Base-by-base conservation (phyloP, 2,329 filamentous ascomycete genomes). In the Diaporthe sp. region DNA sequence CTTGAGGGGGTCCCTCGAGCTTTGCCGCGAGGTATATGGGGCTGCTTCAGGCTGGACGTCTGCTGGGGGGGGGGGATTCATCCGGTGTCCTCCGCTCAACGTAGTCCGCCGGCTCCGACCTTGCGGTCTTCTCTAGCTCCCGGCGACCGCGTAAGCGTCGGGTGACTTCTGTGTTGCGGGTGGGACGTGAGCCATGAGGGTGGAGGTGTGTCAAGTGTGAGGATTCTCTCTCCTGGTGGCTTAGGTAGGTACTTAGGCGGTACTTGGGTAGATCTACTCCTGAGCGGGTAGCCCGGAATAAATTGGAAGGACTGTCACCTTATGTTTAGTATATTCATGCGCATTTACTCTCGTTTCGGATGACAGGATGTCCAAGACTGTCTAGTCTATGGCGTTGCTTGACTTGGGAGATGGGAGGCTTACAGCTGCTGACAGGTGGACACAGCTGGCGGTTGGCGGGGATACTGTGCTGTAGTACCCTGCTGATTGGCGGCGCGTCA, bases 401-500 rank as follows among this genome's bases (percentile, higher is more conserved):
- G 22, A 25, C 22, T n/a, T 13, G 34, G 28, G 17, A 4, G 31
- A 37, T 10, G 25, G 13, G 15, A 39, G 3, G 7, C 34, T 22
- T 12, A 17, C 74, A 73, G 74, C 49, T 73, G 74, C 19, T 19
- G 17, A 5, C 74, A 57, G 60, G 22, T 58, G 74, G 42, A 1
- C 7, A 9, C 58, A 72, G 49, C 57, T 39, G 60, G 51, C 31
- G 4, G 58, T 22, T 44, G 74, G 25, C 5, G 28, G 46, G 28
- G 57, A 31, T 60, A 17, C 57, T 34, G 12, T 6, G 22, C 58
- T 28, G 58, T 9, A 39, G 12, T 39, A 60, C 34, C 12, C 25
- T 51, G 61, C 44, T 53, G 46, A 39, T 37, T 53, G 65, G 65
- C 34, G n/a, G 49, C 65, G 65, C 65, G 68, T 58, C 73, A 49